These are phyloP conservation scores for Bolboschoenoplectus hybrid DNA, from an alignment of 202 grass and related monocot species.

Conservation along the genomic window DNA sequence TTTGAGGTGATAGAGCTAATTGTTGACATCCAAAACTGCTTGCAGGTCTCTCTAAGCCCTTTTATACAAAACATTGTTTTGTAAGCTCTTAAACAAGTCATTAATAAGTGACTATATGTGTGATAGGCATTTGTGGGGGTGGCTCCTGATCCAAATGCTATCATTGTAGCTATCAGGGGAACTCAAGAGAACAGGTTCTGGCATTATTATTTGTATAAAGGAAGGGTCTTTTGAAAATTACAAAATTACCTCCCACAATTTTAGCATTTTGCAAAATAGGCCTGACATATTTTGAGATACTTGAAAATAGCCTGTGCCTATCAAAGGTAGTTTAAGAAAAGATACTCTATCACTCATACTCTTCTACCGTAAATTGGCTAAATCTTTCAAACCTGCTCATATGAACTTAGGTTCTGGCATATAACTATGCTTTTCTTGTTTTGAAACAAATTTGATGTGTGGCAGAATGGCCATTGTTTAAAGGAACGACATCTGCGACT, in stretches of 20 bases:
- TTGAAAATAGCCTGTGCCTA: neutral
- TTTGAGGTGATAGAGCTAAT: slow-evolving; percentile 89
- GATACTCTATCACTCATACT: neutral
- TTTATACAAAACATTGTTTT: slow-evolving; percentile 34
- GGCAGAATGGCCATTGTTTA: neutral
- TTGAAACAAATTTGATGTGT: neutral
- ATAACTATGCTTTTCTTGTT: neutral
- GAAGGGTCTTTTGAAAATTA: slow-evolving; percentile 21
- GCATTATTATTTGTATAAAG: slow-evolving; percentile 18
- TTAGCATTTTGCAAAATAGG: slow-evolving; percentile 6
- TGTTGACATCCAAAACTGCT: slow-evolving; percentile 84
- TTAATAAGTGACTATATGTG: neutral
- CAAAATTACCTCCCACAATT: neutral
- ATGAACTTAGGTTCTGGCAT: neutral
- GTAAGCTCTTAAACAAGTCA: neutral
- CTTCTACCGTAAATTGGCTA: neutral
- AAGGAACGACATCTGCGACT: neutral
- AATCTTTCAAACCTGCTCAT: slow-evolving; percentile 13
- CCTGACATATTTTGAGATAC: slow-evolving; percentile 9
- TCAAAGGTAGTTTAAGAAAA: neutral
- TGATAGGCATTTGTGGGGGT: slow-evolving; percentile 69
- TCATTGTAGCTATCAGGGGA: slow-evolving; percentile 83
- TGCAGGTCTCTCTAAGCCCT: slow-evolving; percentile 62
- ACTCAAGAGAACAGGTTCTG: slow-evolving; percentile 88
- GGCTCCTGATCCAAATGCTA: slow-evolving; percentile 66